Percentiles rank a stretch among this genome's conserved stretches.
phyloP scores from a whole-genome alignment of 768 basidiomycete genomes.

The Suillus plorans region DNA sequence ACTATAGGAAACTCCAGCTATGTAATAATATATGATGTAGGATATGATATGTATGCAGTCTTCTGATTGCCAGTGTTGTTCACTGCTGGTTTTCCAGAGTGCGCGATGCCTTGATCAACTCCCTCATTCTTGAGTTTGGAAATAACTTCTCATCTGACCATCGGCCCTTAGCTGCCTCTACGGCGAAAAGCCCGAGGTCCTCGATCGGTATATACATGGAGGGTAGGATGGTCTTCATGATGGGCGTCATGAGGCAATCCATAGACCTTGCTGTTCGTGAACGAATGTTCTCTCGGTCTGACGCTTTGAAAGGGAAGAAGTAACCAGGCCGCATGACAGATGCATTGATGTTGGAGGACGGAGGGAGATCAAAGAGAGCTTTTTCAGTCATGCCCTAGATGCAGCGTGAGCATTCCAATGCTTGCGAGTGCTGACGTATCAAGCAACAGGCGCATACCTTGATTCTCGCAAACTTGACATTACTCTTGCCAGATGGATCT shows the following conservation, averaged over 20 bases:
- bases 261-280: conserved; percentile 10
- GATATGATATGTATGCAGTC: background rate
- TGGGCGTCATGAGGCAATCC: conserved; percentile 17
- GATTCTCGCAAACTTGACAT: conserved; percentile 33
- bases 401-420: background rate
- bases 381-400: conserved; percentile 32
- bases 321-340: conserved; percentile 34
- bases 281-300: conserved; percentile 28
- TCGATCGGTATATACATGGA: conserved; percentile 18
- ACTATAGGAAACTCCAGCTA: background rate
- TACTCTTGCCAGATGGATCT: conserved; percentile 32
- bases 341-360: conserved; percentile 20
- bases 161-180: conserved; percentile 19
- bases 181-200: conserved; percentile 17
- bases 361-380: conserved; percentile 25
- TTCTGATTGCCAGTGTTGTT: background rate
- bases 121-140: conserved; percentile 18
- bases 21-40: background rate
- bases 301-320: conserved; percentile 32
- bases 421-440: background rate
- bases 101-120: background rate
- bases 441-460: conserved; percentile 29
- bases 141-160: conserved; percentile 21
- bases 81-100: background rate
- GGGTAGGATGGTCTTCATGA: conserved; percentile 19